These are phyloP conservation scores for Aureobasidium lini DNA, from an alignment of 2,329 filamentous ascomycete species.

Conservation along the genomic window DNA sequence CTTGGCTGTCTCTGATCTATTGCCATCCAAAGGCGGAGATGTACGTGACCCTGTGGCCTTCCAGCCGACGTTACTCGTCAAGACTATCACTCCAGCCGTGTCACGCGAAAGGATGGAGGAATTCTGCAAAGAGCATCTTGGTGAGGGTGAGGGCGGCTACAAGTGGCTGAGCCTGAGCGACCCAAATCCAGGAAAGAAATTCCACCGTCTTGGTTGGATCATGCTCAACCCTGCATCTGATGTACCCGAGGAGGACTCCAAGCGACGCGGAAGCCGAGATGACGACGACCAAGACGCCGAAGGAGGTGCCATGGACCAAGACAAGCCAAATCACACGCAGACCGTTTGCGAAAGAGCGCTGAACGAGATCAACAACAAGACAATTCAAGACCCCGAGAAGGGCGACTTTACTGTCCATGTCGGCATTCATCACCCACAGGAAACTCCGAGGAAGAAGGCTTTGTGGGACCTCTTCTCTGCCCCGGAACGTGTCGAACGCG, in stretches of 20 bases:
- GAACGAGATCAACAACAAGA: slow-evolving; percentile 94
- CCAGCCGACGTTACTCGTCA: slow-evolving; percentile 91
- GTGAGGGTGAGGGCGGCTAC: slow-evolving; percentile 84
- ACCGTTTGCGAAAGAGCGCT: slow-evolving; percentile 62
- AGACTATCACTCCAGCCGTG: slow-evolving; percentile 94
- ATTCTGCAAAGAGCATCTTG: slow-evolving; percentile 90
- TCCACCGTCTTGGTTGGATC: slow-evolving; percentile 97
- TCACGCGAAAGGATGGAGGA: slow-evolving; percentile 87
- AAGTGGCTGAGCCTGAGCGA: slow-evolving; percentile 95
- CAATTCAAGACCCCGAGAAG: slow-evolving; percentile 85
- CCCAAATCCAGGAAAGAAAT: slow-evolving; percentile 93
- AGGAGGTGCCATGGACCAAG: slow-evolving; percentile 17
- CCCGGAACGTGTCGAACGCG: slow-evolving; percentile 86
- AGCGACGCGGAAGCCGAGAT: slow-evolving; percentile 66
- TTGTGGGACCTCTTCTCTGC: slow-evolving; percentile 95
- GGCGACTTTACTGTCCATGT: slow-evolving; percentile 98
- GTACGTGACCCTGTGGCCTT: slow-evolving; percentile 81
- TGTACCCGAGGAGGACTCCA: slow-evolving; percentile 57
- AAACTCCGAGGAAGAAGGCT: slow-evolving; percentile 83
- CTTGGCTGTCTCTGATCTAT: slow-evolving; percentile 80
- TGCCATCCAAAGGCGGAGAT: slow-evolving; percentile 76
- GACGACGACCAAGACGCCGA: slow-evolving; percentile 50
- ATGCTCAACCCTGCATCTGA: slow-evolving; percentile 81
- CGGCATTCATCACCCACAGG: slow-evolving; percentile 85
- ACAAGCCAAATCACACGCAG: slow-evolving; percentile 23